Conservation (phyloP, 163 green algal genomes). For the Scenedesmus sp. region DNA sequence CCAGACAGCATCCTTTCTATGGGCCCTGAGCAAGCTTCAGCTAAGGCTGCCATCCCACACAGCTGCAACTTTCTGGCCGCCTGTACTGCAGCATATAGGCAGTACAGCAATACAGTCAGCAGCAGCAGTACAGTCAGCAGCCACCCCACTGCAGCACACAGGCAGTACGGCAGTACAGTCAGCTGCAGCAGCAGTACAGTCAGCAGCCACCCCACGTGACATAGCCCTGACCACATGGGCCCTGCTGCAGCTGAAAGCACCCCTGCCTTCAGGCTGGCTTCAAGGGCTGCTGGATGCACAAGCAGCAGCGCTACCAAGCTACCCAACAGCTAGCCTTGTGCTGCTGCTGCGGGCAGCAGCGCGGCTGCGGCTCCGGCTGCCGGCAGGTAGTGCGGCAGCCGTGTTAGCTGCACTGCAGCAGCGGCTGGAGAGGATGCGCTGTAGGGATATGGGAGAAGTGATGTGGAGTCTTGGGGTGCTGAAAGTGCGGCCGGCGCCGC, state of each 20-base stretch:
- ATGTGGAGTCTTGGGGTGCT: neutral
- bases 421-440: neutral
- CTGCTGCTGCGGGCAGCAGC: neutral
- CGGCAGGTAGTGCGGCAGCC: neutral
- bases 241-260: neutral
- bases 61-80: neutral
- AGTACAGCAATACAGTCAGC: neutral
- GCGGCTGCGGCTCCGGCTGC: neutral
- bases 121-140: conserved; percentile 1
- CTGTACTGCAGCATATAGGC: neutral
- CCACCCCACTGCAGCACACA: neutral
- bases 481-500: neutral
- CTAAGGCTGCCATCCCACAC: neutral
- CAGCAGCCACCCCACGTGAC: neutral
- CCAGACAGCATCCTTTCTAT: neutral
- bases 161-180: neutral
- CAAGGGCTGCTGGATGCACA: neutral
- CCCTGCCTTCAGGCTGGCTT: neutral
- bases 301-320: neutral
- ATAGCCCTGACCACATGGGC: neutral
- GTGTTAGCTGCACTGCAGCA: neutral
- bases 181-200: neutral
- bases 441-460: neutral
- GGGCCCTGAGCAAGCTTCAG: neutral
- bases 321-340: neutral